Base-by-base conservation (phyloP, 2,329 filamentous ascomycete species). In the Nemania bipapillata region DNA sequence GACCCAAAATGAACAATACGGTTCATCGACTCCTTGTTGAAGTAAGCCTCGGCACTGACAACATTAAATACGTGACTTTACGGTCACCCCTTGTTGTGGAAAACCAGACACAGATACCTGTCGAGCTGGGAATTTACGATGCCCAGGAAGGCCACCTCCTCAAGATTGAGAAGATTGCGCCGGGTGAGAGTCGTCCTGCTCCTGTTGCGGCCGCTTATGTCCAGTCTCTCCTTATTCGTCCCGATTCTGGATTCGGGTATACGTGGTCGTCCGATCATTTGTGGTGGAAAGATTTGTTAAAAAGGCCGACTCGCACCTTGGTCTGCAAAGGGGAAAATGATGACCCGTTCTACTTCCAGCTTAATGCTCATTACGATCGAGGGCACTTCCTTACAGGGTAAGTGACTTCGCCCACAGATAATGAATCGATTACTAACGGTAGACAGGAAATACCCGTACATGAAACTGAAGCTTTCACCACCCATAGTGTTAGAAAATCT, bases 11-110 rank as follows among this genome's bases (percentile, higher is more conserved):
- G 69, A 92, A 97, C 75, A 87, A 92, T 66, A 86, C 97, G 2
- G 86, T 95, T 71, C 96, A 99, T 79, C 91, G 94, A 24, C 87
- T 99, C 20, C 89, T 98, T 26, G 94, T 98, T 0, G 96, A 99
- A 65, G 91, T 99, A 61, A 93, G 89, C 61, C 86, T 99, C 26
- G 96, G 94, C n/a, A 83, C 89, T 0, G 95, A 99, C 83, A 98
- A 98, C 76, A 92, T 99, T 82, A 99, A 99, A 83, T 96, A 97
- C 78, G 96, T 99, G 76, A 99, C 94, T 1, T 90, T 99, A 76
- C 89, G 96, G 28, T 98, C 95, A 20, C 96, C 96, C 0, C 83
- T 99, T 1, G 82, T 97, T 0, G 90, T 99, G 7, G 96, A 99
- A 78, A 99, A 99, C 80, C 92, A 96, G 71, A 99, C 96, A 0